phyloP scores from a whole-genome alignment of 2,329 filamentous ascomycete species.

The Dactylellina leptospora region DNA sequence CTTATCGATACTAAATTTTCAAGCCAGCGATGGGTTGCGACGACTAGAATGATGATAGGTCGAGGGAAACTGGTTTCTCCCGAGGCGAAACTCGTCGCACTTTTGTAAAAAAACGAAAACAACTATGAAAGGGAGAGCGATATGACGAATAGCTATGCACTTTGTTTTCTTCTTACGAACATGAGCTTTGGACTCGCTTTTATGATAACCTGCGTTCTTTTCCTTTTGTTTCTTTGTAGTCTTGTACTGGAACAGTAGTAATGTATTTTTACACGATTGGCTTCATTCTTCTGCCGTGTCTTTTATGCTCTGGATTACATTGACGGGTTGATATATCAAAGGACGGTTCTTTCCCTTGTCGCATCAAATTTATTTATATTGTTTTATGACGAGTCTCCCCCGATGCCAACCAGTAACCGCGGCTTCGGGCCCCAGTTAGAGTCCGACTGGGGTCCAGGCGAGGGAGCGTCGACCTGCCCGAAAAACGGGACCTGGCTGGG shows the following conservation, averaged over 20 bases:
- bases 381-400: no score
- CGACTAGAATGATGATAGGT: background rate
- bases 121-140: background rate
- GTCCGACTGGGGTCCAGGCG: background rate
- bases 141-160: background rate
- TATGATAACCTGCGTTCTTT: background rate
- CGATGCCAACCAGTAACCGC: no score
- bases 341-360: background rate
- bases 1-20: slow-evolving; percentile 48
- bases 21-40: background rate
- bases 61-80: slow-evolving; percentile 31
- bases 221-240: background rate
- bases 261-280: slow-evolving; percentile 6
- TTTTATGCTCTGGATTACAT: background rate
- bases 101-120: background rate
- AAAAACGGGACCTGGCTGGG: slow-evolving; percentile 18
- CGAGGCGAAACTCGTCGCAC: background rate
- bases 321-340: background rate
- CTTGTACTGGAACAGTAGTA: background rate
- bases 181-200: background rate
- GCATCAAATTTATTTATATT: no score
- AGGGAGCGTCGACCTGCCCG: slow-evolving; percentile 16
- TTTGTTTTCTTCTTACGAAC: background rate
- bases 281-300: background rate
- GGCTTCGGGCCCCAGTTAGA: no score